Base-by-base conservation (phyloP, 495 filamentous ascomycete species). In the Penicillium dipodomyicola region DNA sequence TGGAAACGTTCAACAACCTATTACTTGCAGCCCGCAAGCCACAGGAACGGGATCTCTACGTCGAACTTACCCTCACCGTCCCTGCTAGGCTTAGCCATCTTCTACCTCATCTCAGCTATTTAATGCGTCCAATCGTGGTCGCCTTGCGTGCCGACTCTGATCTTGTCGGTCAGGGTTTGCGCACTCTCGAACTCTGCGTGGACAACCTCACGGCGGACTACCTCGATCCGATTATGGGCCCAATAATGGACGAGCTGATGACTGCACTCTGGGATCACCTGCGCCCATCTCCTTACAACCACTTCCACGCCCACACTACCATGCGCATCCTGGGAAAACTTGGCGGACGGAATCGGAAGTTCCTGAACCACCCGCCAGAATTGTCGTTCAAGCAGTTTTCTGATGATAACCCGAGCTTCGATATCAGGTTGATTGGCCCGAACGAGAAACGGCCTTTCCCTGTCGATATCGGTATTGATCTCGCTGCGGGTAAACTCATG, bases 191-290 rank as follows among this genome's bases (percentile, higher is more conserved):
- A 66, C 81, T 99, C 15, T 99, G 95, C 65, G 95, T 99, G 23
- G 95, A 99, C 59, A 99, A 99, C 63, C 80, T 99, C 1, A 99
- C 95, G 0, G 92, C 94, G 0, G 95, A 99, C 62, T 99, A 99
- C 65, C 70, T 99, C 30, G 95, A 99, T 62, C 95, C 95, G 0
- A 99, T 99, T 54, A 99, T 99, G 94, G 91, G 92, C 6, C 95
- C 95, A 2, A 94, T 96, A 43, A 97, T 99, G 72, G 94, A 97
- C 62, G 95, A 99, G 59, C 74, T 99, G 51, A 97, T 97, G 92
- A 91, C 90, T 41, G 92, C 92, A 4, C 80, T 99, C 8, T 97
- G 93, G 82, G 90, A 96, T 56, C 95, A 97, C 67, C 79, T 99
- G 32, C 87, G 86, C 58, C 95, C 95, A 4, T 84, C 88, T 50